phyloP scores from a whole-genome alignment of 805 yeast species.

The Candida ulmi region DNA sequence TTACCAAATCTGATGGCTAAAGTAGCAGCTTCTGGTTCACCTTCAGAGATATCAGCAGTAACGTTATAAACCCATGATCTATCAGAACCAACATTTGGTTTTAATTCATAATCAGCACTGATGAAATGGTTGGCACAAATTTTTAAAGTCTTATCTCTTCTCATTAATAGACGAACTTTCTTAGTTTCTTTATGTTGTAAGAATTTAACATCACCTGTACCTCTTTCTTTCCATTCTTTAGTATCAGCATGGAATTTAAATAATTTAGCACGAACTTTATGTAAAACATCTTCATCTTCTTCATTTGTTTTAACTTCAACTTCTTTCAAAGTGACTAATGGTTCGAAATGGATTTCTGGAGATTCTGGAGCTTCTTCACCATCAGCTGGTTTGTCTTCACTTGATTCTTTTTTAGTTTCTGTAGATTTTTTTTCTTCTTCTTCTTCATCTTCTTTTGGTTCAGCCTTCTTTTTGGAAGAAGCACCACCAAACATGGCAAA shows the following conservation, averaged over 20 bases:
- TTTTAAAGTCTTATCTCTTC: conserved; percentile 98
- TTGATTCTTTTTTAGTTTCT: conserved; percentile 34
- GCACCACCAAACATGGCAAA: conserved; percentile 96
- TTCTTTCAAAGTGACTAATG: conserved; percentile 88
- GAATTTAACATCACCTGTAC: conserved; percentile 97
- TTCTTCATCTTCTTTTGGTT: conserved; percentile 24
- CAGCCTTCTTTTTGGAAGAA: conserved; percentile 56
- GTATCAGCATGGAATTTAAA: conserved; percentile 82
- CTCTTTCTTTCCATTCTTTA: conserved; percentile 99
- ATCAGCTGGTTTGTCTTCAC: conserved; percentile 24
- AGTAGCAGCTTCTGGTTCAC: conserved; percentile 92
- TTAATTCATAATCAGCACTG: conserved; percentile 74
- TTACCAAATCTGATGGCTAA: conserved; percentile 93
- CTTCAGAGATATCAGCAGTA: conserved; percentile 92
- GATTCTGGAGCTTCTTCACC: conserved; percentile 33
- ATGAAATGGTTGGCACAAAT: conserved; percentile 96
- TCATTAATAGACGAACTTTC: conserved; percentile 90
- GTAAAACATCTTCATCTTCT: conserved; percentile 78
- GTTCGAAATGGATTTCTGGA: conserved; percentile 83
- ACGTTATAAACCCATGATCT: conserved; percentile 98
- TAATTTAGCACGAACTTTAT: conserved; percentile 90
- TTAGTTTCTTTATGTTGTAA: conserved; percentile 78
- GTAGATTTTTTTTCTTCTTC: conserved; percentile 30
- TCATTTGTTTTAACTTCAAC: conserved; percentile 96
- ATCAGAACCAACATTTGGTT: conserved; percentile 93